A percentile compares a stretch with the other conserved stretches of the same genome.
phyloP scores from a whole-genome alignment of 352 stramenopile genomes.

The Pythium aphanidermatum region DNA sequence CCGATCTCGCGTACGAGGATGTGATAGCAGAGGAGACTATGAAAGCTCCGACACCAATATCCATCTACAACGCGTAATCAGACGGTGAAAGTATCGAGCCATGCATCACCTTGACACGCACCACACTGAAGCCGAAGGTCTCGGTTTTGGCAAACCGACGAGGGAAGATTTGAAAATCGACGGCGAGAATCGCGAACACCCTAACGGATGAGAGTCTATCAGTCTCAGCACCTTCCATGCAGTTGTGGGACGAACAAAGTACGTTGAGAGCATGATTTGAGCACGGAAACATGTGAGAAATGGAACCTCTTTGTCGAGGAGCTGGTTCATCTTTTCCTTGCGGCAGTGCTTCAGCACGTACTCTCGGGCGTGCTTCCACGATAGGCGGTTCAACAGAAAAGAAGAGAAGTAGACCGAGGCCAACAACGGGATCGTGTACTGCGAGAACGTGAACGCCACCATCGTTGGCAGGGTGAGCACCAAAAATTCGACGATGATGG shows the following conservation, averaged over 20 bases:
- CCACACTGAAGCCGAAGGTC: slow-evolving; percentile 92
- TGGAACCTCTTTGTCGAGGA: slow-evolving; percentile 64
- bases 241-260: slow-evolving; percentile 4
- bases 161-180: slow-evolving; percentile 97
- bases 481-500: slow-evolving; percentile 64
- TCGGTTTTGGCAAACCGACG: slow-evolving; percentile 95
- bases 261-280: slow-evolving; percentile 83
- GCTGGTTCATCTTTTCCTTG: slow-evolving; percentile 77
- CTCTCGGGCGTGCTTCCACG: slow-evolving; percentile 67
- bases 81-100: too few relatives aligned
- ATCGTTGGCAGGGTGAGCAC: slow-evolving; percentile 64
- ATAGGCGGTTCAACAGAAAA: slow-evolving; percentile 44
- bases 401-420: slow-evolving; percentile 50
- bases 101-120: too few relatives aligned
- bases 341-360: slow-evolving; percentile 67
- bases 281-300: slow-evolving; percentile 78
- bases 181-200: slow-evolving; percentile 93
- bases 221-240: not conserved
- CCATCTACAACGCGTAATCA: slow-evolving; percentile 75
- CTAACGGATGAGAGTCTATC: slow-evolving; percentile 18
- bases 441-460: slow-evolving; percentile 58
- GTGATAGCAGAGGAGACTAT: slow-evolving; percentile 87
- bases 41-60: slow-evolving; percentile 95
- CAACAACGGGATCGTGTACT: slow-evolving; percentile 54
- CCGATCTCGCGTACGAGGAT: slow-evolving; percentile 57